These are phyloP conservation scores for Kazachstania psychrophila DNA, from an alignment of 805 yeast genomes.

Conservation along the genomic window DNA sequence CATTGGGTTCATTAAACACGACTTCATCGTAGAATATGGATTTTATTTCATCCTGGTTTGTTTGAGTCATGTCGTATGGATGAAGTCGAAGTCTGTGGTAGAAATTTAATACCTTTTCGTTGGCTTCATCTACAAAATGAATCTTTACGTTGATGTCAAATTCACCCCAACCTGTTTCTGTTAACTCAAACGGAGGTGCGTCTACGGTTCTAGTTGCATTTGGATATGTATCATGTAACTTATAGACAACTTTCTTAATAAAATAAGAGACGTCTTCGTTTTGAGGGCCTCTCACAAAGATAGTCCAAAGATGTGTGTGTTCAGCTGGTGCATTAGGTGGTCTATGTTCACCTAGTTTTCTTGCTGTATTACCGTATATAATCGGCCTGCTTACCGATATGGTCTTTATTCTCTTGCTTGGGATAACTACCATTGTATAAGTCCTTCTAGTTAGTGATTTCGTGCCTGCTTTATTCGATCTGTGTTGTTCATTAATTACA, in stretches of 20 bases:
- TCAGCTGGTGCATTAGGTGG: conserved; percentile 66
- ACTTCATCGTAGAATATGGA: conserved; percentile 75
- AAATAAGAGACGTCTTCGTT: conserved; percentile 73
- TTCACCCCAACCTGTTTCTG: conserved; percentile 99
- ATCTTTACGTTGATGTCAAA: conserved; percentile 86
- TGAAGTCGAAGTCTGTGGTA: conserved; percentile 88
- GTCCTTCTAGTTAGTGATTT: too few relatives aligned
- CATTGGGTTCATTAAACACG: conserved; percentile 94
- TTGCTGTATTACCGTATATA: conserved; percentile 72
- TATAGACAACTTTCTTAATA: conserved; percentile 85
- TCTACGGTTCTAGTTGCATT: conserved; percentile 82
- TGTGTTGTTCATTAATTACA: too few relatives aligned
- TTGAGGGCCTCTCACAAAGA: conserved; percentile 72
- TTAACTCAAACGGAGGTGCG: conserved; percentile 84
- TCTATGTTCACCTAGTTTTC: conserved; percentile 48
- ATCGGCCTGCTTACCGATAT: conserved; percentile 70
- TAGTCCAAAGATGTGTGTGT: conserved; percentile 94
- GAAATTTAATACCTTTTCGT: conserved; percentile 76
- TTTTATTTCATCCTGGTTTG: conserved; percentile 32
- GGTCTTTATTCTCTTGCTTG: conserved; percentile 35
- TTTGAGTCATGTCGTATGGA: conserved; percentile 46
- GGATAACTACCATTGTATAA: conserved; percentile 21
- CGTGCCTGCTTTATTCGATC: too few relatives aligned
- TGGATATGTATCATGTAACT: conserved; percentile 88
- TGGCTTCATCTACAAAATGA: conserved; percentile 76